A percentile compares a stretch with the other conserved stretches of the same genome.
These are phyloP conservation scores for Penicillium verrucosum DNA, from an alignment of 2,329 filamentous ascomycete species.

Conservation along the genomic window DNA sequence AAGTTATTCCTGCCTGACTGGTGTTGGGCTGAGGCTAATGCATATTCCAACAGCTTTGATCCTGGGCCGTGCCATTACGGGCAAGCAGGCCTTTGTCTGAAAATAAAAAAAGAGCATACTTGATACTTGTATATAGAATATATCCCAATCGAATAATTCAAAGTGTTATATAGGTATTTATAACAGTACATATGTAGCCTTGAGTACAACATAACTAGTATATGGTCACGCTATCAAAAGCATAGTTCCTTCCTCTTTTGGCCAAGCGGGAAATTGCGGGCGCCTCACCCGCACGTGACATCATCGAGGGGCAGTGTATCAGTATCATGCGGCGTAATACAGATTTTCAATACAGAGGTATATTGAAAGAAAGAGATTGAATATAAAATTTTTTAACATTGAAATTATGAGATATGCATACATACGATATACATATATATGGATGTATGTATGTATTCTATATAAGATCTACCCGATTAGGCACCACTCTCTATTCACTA, in stretches of 20 bases:
- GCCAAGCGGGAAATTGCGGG: constrained; percentile 11
- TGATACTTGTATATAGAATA: constrained; percentile 5
- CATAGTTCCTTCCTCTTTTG: constrained; percentile 12
- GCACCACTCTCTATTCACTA: background rate
- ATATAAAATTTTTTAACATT: background rate
- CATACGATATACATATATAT: too few relatives aligned
- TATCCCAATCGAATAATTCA: background rate
- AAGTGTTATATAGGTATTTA: background rate
- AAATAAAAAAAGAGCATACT: constrained; percentile 1
- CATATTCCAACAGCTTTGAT: constrained; percentile 58
- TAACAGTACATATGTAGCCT: background rate
- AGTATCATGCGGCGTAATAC: background rate
- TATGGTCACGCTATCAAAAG: background rate
- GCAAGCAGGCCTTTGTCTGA: constrained; percentile 75
- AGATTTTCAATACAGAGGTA: constrained; percentile 4
- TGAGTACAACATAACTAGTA: background rate
- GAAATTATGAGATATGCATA: background rate
- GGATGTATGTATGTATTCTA: background rate
- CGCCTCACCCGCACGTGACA: constrained; percentile 28
- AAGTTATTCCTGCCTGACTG: constrained; percentile 46
- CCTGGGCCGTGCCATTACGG: constrained; percentile 65
- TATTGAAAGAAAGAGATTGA: background rate
- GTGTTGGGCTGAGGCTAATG: constrained; percentile 43
- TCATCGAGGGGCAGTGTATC: constrained; percentile 24
- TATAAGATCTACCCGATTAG: background rate